Conservation (phyloP, 2,329 filamentous ascomycete genomes). For the Phaeophleospora eucalypticola region DNA sequence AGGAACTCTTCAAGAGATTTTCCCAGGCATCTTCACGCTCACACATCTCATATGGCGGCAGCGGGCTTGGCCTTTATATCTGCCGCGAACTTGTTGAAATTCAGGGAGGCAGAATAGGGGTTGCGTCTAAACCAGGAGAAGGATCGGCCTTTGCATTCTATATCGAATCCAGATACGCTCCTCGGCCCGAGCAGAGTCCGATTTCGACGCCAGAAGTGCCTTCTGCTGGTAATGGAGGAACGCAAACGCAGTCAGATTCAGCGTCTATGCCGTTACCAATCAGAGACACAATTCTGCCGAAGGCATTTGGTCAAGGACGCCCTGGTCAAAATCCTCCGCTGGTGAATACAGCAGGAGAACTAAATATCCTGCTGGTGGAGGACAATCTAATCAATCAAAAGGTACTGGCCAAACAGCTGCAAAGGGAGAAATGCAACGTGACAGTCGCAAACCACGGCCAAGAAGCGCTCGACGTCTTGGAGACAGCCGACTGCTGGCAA, state of each 20-base stretch:
- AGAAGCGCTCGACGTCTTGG: constrained; percentile 26
- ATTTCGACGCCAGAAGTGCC: too few relatives aligned
- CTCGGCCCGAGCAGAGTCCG: too few relatives aligned
- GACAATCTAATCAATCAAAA: too few relatives aligned
- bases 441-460: constrained; percentile 25
- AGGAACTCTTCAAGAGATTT: constrained; percentile 62
- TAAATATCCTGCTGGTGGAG: constrained; percentile 18
- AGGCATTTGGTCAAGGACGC: neutral
- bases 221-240: neutral
- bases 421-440: constrained; percentile 19
- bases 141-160: constrained; percentile 67
- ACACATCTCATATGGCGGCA: constrained; percentile 66
- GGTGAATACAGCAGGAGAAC: neutral
- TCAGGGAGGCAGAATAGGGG: constrained; percentile 66
- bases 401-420: constrained; percentile 23
- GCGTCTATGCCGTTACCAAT: neutral
- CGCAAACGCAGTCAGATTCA: neutral
- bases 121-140: constrained; percentile 53
- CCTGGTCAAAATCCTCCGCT: neutral
- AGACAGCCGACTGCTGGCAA: constrained; percentile 15
- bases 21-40: constrained; percentile 64
- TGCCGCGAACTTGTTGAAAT: constrained; percentile 64
- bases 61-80: constrained; percentile 66
- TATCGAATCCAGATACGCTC: constrained; percentile 51
- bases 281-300: neutral